Evolutionary conservation across 306 rosid genomes (phyloP).

Genomic region (Quercus bicolor): DNA sequence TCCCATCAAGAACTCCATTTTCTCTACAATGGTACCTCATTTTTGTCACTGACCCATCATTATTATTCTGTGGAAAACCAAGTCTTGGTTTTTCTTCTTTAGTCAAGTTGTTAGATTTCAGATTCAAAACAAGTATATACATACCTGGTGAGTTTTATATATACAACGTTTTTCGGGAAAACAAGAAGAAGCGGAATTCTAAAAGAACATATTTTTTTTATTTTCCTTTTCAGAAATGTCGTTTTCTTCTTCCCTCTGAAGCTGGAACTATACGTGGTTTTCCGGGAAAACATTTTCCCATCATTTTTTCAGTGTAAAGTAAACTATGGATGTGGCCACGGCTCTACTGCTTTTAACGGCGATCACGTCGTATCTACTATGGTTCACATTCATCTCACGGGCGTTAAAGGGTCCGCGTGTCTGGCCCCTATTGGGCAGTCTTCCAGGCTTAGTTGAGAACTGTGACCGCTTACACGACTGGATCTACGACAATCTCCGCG

Average conservation of each 20-base stretch:
- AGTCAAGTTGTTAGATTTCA: constrained; percentile 19
- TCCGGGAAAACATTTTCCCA: background rate
- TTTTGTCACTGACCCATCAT: background rate
- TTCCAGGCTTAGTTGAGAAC: constrained; percentile 75
- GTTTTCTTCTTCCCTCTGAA: no score
- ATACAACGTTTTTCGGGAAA: background rate
- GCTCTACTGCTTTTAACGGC: constrained; percentile 68
- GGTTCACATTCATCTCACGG: constrained; percentile 92
- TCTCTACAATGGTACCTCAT: background rate
- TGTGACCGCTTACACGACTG: constrained; percentile 90
- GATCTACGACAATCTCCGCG: constrained; percentile 91
- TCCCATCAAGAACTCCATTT: background rate
- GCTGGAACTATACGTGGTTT: background rate
- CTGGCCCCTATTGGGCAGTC: constrained; percentile 87
- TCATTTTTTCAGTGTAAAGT: constrained; percentile 6
- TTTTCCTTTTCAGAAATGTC: no score
- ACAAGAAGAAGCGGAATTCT: no score
- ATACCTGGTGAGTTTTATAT: background rate
- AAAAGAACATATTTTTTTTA: no score
- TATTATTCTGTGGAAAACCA: background rate
- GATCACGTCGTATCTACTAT: constrained; percentile 60
- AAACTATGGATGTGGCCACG: constrained; percentile 63
- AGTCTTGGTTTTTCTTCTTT: background rate
- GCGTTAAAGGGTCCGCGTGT: constrained; percentile 82
- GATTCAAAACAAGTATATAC: background rate